Conservation (phyloP, 140 eudicot species). For the Erigeron philadelphicus region DNA sequence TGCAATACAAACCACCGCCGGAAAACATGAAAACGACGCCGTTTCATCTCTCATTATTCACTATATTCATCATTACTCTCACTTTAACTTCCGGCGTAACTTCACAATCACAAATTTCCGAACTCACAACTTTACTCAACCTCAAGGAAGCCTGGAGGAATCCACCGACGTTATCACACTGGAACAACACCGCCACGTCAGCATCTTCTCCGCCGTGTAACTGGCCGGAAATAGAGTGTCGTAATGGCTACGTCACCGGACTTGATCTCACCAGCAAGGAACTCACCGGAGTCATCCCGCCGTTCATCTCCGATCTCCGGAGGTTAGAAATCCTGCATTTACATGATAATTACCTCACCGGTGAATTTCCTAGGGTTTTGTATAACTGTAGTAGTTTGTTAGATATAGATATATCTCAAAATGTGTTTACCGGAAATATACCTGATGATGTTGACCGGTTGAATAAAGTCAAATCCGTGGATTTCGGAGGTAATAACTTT, state of each 20-base stretch:
- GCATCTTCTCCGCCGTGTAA: conserved; percentile 46
- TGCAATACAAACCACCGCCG: conserved; percentile 18
- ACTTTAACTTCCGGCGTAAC: conserved; percentile 35
- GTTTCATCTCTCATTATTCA: not conserved
- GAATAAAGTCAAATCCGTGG: conserved; percentile 31
- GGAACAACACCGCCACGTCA: conserved; percentile 39
- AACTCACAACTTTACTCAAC: conserved; percentile 41
- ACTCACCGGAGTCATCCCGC: conserved; percentile 35
- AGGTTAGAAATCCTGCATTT: conserved; percentile 36
- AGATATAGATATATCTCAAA: conserved; percentile 53
- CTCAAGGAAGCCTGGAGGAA: conserved; percentile 45
- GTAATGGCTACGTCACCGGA: conserved; percentile 34
- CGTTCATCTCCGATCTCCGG: conserved; percentile 42
- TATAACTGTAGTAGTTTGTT: conserved; percentile 45
- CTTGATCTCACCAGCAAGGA: conserved; percentile 26
- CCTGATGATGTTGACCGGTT: conserved; percentile 51
- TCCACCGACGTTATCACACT: conserved; percentile 38
- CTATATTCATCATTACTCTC: conserved; percentile 13
- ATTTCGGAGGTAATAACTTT: conserved; percentile 63
- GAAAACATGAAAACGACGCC: conserved; percentile 17
- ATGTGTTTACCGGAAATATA: conserved; percentile 43
- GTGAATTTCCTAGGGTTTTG: conserved; percentile 45
- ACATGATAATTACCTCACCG: conserved; percentile 38
- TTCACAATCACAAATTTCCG: conserved; percentile 42
- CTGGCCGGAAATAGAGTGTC: conserved; percentile 72